Base-by-base conservation (phyloP, 1,139 yeast species). In the Groenewaldozyma auringiensis region DNA sequence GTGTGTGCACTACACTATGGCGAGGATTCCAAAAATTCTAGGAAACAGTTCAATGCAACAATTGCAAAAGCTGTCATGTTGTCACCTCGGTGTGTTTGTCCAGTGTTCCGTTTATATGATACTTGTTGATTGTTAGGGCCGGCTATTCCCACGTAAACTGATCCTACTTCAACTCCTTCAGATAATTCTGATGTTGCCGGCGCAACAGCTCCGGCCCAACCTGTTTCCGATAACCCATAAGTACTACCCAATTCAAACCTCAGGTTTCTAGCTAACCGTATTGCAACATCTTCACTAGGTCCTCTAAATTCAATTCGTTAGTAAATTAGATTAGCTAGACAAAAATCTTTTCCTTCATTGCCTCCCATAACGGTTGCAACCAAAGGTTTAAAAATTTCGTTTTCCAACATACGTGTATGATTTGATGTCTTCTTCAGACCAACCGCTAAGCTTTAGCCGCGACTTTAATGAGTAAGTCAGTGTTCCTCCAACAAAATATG, bases 401-500 rank as follows among this genome's bases (percentile, higher is more conserved):
- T 32, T 32, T 8, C 36, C 36, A 11, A 47, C 57, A 43, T 42
- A 53, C 52, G 88, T 83, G 58, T 83, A 86, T 48, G 72, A 71
- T 34, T 72, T 64, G 25, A 86, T 82, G 45, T 85, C 95, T 31
- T 74, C 73, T 42, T 76, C 77, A 16, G 79, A 69, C 94, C 94
- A 85, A 0, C 95, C 95, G 4, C 84, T 75, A 21, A 84, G 71
- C 56, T 80, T 79, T 54, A 86, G 71, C 44, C 94, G 69, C 35
- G 88, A 86, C 54, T 78, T 78, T 52, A 86, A 68, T 47, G 92
- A 81, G 62, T 86, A 86, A 2, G 87, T 82, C 46, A 86, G 66
- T 27, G 89, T 81, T 0, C 95, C 89, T 17, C 95, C 95, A 52
- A 83, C 84, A 58, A 83, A 86, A 65, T 83, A 86, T 49, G 74